Base-by-base conservation (phyloP, 805 yeast species). In the Metschnikowia hibisci region DNA sequence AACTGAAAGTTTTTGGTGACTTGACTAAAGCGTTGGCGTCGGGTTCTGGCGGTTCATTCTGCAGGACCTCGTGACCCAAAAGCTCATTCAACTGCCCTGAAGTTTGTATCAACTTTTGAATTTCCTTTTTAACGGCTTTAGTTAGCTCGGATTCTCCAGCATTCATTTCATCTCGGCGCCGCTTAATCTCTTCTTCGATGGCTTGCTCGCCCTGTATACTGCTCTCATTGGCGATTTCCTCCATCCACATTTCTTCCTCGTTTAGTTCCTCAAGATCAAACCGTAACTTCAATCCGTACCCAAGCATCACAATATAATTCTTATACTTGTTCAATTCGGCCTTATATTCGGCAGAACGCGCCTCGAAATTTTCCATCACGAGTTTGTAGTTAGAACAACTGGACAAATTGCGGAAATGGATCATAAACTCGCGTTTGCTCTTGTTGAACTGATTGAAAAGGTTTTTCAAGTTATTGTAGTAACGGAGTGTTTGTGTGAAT, bases 261-360 rank as follows among this genome's bases (percentile, higher is more conserved):
- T 65, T 67, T 40, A 60, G 63, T 31, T 56, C 63, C 45, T 69
- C 71, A 45, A 68, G 57, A 42, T 72, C 73, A 41, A 63, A 66
- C 46, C 80, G 64, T 44, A 74, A 59, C 44, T 67, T 70, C 45
- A 76, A 67, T 0, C 76, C 80, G 50, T 63, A 64, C n/a, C 73
- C 77, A 33, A 77, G 61, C 41, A 68, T 65, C 27, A 65, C 56
- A 31, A 76, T 61, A 55, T 77, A 77, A 44, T 60, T 71, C 55
- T 69, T 74, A 54, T 73, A 74, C 55, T 73, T 67, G 42, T 61
- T 56, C 50, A 72, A 57, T 45, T 76, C 80, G 30, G 57, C 56
- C 47, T 71, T 72, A 51, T 75, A 69, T 46, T 73, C 75, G 33
- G 56, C 60, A n/a, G 65, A 51, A 43, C 68, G 73, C 39, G 59